Conservation (phyloP, 306 rosid species). For the Medicago lupulina region DNA sequence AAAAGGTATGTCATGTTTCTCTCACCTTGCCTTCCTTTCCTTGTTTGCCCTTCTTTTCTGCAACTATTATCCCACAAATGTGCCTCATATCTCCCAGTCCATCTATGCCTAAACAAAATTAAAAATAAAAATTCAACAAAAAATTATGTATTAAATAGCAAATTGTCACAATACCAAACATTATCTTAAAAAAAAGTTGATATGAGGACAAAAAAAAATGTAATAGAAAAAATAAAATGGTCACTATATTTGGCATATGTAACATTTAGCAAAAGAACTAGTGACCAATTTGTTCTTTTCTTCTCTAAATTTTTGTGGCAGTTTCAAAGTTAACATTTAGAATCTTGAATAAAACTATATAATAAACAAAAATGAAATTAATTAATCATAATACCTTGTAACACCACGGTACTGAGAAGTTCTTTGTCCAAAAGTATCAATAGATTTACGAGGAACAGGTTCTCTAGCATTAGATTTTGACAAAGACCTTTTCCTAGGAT, state of each 20-base stretch:
- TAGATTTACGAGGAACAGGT: conserved; percentile 85
- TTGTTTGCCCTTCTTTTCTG: conserved; percentile 98
- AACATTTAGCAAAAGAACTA: neutral
- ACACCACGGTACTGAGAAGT: conserved; percentile 98
- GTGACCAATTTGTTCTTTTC: too few relatives aligned
- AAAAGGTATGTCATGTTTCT: neutral
- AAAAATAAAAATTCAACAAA: neutral
- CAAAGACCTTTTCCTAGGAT: conserved; percentile 65
- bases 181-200: neutral
- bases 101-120: conserved; percentile 77
- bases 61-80: conserved; percentile 99
- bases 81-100: conserved; percentile 99
- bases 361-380: neutral
- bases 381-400: conserved; percentile 63
- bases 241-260: neutral
- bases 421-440: conserved; percentile 96
- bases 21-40: conserved; percentile 99
- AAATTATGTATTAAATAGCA: too few relatives aligned
- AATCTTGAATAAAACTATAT: neutral
- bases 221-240: neutral
- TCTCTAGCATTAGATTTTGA: conserved; percentile 65
- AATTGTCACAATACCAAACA: too few relatives aligned
- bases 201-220: neutral
- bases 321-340: neutral
- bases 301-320: neutral